These are phyloP conservation scores for Carex littledalei DNA, from an alignment of 176 grass and related monocot genomes.

Conservation along the genomic window DNA sequence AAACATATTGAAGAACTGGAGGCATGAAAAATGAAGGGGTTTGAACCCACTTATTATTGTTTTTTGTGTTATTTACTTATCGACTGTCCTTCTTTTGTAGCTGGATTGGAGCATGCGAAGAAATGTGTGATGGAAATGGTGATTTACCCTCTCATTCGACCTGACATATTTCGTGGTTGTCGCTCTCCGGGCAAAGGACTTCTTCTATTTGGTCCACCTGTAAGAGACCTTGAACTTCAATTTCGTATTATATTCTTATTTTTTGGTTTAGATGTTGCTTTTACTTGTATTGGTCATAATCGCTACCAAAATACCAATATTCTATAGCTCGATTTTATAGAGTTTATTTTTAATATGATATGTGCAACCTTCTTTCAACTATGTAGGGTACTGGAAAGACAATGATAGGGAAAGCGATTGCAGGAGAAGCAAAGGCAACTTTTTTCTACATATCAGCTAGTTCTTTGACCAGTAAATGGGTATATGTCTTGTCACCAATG, in stretches of 20 bases:
- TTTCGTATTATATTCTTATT: neutral
- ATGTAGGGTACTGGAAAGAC: constrained; percentile 90
- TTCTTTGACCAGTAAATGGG: constrained; percentile 99
- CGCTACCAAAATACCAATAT: neutral
- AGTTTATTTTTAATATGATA: neutral
- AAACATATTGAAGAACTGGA: neutral
- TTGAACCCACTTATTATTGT: neutral
- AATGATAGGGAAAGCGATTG: constrained; percentile 99
- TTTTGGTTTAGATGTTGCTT: neutral
- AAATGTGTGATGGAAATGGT: constrained; percentile 99
- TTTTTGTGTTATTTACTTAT: constrained; percentile 20
- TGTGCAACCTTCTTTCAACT: constrained; percentile 18
- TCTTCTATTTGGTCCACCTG: constrained; percentile 94
- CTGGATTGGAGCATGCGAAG: constrained; percentile 94
- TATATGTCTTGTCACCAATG: constrained; percentile 36
- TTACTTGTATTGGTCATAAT: neutral
- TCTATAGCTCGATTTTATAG: neutral
- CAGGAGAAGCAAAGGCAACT: constrained; percentile 96
- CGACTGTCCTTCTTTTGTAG: constrained; percentile 36
- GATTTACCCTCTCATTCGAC: constrained; percentile 85
- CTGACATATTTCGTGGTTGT: constrained; percentile 91
- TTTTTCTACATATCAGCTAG: constrained; percentile 99
- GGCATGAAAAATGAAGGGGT: neutral
- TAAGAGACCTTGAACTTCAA: constrained; percentile 33
- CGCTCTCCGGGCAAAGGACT: constrained; percentile 92